phyloP scores from a whole-genome alignment of 2,329 filamentous ascomycete genomes.

The Fusarium bulbicola region DNA sequence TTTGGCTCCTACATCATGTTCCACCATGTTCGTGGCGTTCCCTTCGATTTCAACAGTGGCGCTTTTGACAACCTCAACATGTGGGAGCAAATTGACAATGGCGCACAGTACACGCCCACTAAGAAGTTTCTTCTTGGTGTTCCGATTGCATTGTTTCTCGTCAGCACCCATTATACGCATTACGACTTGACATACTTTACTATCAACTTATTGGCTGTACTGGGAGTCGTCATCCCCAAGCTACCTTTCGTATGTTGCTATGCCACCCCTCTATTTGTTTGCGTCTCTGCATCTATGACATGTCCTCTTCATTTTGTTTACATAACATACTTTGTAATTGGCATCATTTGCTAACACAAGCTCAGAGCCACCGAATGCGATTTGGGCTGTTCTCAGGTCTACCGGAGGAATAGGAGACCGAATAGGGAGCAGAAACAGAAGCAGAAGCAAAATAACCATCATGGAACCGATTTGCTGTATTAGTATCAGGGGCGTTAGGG shows the following conservation, averaged over 20 bases:
- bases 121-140: slow-evolving; percentile 98
- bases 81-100: slow-evolving; percentile 99
- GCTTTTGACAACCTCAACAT: slow-evolving; percentile 99
- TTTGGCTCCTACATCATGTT: slow-evolving; percentile 99
- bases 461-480: slow-evolving; percentile 31
- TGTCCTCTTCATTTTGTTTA: background rate
- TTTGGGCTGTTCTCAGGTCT: slow-evolving; percentile 77
- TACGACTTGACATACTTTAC: slow-evolving; percentile 97
- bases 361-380: slow-evolving; percentile 79
- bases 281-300: background rate
- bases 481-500: slow-evolving; percentile 41
- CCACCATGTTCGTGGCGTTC: slow-evolving; percentile 96
- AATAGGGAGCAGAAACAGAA: background rate
- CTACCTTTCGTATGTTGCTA: slow-evolving; percentile 81
- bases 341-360: slow-evolving; percentile 37
- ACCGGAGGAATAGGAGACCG: slow-evolving; percentile 63
- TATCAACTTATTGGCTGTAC: slow-evolving; percentile 93
- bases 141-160: slow-evolving; percentile 90
- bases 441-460: slow-evolving; percentile 17
- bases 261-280: background rate
- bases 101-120: slow-evolving; percentile 96
- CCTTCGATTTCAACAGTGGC: slow-evolving; percentile 98
- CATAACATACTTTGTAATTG: background rate
- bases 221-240: slow-evolving; percentile 96
- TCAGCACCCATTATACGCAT: slow-evolving; percentile 99